A percentile compares a stretch with the other conserved stretches of the same genome.
These are phyloP conservation scores for Wickerhamomyces rabaulensis DNA, from an alignment of 805 yeast genomes.

Conservation along the genomic window DNA sequence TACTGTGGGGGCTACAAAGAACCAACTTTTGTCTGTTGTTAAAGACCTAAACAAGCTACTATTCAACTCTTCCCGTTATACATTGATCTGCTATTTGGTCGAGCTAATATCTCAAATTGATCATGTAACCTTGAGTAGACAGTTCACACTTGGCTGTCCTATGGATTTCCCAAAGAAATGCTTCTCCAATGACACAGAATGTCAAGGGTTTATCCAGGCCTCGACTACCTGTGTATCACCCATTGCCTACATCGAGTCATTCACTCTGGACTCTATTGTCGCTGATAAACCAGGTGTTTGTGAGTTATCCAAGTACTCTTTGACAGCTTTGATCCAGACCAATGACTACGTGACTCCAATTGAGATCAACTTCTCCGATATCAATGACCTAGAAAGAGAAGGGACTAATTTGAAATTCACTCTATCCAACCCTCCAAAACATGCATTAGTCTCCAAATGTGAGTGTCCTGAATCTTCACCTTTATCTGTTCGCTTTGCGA, in stretches of 20 bases:
- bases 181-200: conserved; percentile 17
- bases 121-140: neutral
- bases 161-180: conserved; percentile 3
- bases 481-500: neutral
- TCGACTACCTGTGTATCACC: conserved; percentile 2
- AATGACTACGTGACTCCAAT: conserved; percentile 18
- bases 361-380: conserved; percentile 10
- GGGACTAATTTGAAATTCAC: conserved; percentile 3
- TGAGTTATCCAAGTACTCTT: conserved; percentile 8
- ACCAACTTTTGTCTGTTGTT: neutral
- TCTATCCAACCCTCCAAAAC: conserved; percentile 6
- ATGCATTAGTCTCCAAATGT: conserved; percentile 9
- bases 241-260: conserved; percentile 6
- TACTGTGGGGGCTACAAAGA: neutral
- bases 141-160: neutral
- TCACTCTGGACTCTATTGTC: conserved; percentile 5
- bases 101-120: conserved; percentile 20
- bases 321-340: conserved; percentile 12
- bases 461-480: neutral
- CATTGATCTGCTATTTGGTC: conserved; percentile 14
- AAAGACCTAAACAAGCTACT: conserved; percentile 1
- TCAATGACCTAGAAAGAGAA: conserved; percentile 2
- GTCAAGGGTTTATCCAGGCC: conserved; percentile 10
- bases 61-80: conserved; percentile 9
- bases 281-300: conserved; percentile 9